Evolutionary conservation across 192 early-diverging fungal genomes (phyloP).

Genomic region (Coemansia sp.): DNA sequence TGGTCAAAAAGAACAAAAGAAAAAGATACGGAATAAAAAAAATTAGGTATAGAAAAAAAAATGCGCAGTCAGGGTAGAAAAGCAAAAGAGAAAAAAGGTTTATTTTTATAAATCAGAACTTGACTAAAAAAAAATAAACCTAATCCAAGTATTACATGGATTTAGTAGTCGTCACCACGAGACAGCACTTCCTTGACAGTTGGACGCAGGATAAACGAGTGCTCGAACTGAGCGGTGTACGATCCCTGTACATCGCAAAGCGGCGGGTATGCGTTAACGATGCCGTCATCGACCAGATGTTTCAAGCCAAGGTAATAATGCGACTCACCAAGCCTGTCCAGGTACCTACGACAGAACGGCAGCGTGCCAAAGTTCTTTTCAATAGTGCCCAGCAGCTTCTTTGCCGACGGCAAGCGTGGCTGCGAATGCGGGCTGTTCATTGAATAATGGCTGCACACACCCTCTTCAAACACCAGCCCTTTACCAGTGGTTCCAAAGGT

Average conservation of each 20-base stretch:
- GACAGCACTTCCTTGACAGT: constrained; percentile 83
- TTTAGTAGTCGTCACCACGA: constrained; percentile 72
- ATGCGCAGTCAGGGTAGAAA: not conserved
- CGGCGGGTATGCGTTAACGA: constrained; percentile 87
- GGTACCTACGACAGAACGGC: constrained; percentile 91
- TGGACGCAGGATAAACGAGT: constrained; percentile 88
- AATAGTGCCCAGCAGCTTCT: constrained; percentile 56
- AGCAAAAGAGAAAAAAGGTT: not conserved
- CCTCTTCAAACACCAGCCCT: constrained; percentile 86
- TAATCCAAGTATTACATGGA: not conserved
- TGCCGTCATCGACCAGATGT: constrained; percentile 77
- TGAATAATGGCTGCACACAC: constrained; percentile 90
- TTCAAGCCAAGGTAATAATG: constrained; percentile 87
- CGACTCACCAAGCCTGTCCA: constrained; percentile 90
- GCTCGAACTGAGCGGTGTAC: constrained; percentile 97
- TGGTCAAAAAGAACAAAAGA: constrained; percentile 1
- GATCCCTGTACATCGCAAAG: constrained; percentile 79
- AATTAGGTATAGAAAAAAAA: not conserved
- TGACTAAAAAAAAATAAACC: not conserved
- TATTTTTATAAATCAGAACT: no score
- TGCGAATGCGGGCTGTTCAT: constrained; percentile 39
- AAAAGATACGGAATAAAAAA: not conserved
- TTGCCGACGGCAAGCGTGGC: constrained; percentile 29
- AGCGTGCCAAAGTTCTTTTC: constrained; percentile 91
- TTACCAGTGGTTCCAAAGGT: constrained; percentile 96